A percentile compares a stretch with the other conserved stretches of the same genome.
phyloP scores from a whole-genome alignment of 2,329 filamentous ascomycete species.

The Alternaria ethzedia region DNA sequence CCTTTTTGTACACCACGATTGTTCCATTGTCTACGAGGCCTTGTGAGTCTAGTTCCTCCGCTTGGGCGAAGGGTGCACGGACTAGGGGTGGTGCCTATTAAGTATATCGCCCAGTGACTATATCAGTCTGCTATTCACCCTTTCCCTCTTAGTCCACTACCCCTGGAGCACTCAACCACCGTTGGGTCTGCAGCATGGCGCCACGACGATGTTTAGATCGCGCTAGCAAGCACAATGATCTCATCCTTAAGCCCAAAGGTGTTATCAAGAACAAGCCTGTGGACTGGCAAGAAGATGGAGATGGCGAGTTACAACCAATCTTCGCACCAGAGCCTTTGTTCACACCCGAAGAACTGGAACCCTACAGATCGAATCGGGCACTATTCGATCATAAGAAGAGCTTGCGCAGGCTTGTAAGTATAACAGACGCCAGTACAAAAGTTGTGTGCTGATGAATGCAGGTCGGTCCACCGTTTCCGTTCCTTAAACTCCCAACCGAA shows the following conservation, averaged over 20 bases:
- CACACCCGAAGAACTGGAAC: background rate
- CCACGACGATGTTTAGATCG: fast-evolving
- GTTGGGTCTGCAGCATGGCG: background rate
- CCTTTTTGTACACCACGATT: fast-evolving
- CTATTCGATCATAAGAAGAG: background rate
- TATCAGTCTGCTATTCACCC: background rate
- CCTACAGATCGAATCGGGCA: background rate
- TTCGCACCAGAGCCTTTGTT: background rate
- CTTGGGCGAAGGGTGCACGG: background rate
- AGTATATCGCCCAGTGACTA: no score
- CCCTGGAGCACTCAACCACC: background rate
- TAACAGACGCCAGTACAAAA: fast-evolving
- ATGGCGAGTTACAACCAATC: background rate
- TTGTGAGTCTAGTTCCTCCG: fast-evolving
- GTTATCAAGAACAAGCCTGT: background rate
- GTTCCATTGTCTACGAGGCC: no score
- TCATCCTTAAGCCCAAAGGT: background rate
- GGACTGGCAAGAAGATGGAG: background rate
- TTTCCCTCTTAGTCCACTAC: background rate
- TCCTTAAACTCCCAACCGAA: background rate
- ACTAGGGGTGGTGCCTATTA: background rate
- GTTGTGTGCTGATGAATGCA: fast-evolving
- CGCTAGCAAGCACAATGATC: background rate
- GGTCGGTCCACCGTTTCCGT: background rate
- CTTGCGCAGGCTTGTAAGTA: background rate